A percentile compares a stretch with the other conserved stretches of the same genome.
phyloP scores from a whole-genome alignment of 2,329 filamentous ascomycete species.

The Anthostomella pinea region DNA sequence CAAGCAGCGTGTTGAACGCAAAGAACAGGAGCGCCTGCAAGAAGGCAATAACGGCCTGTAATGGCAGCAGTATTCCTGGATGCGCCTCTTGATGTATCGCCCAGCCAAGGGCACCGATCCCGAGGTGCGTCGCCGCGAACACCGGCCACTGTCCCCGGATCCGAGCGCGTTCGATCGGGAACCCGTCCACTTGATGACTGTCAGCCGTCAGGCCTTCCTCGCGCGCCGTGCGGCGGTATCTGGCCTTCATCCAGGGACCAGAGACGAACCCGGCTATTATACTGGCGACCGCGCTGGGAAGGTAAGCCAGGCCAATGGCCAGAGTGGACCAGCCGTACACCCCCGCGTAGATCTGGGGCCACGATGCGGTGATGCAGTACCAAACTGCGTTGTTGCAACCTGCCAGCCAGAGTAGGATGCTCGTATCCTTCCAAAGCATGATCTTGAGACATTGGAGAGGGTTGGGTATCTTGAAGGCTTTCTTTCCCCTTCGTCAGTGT shows the following conservation, averaged over 20 bases:
- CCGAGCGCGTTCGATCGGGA: conserved; percentile 5
- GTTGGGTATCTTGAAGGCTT: background rate
- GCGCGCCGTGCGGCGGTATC: conserved; percentile 6
- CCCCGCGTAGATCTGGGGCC: conserved; percentile 5
- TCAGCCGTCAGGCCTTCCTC: conserved; percentile 2
- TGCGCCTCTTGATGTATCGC: conserved; percentile 1
- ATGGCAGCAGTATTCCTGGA: conserved; percentile 1
- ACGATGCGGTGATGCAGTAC: conserved; percentile 5
- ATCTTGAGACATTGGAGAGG: conserved; percentile 4
- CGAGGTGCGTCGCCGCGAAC: conserved; percentile 1
- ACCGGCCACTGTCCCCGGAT: conserved; percentile 4
- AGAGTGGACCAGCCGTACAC: conserved; percentile 3
- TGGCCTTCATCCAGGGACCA: conserved; percentile 6
- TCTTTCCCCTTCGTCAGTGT: too few relatives aligned
- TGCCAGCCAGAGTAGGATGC: conserved; percentile 3
- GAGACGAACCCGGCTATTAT: conserved; percentile 3
- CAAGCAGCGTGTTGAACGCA: conserved; percentile 5
- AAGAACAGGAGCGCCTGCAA: conserved; percentile 4
- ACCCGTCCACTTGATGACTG: conserved; percentile 2
- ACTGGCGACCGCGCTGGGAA: conserved; percentile 2
- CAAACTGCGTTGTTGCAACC: conserved; percentile 7
- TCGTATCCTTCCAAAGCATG: conserved; percentile 4
- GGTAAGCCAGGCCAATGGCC: conserved; percentile 3
- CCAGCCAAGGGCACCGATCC: conserved; percentile 5
- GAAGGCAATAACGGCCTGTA: conserved; percentile 1